These are phyloP conservation scores for Hygrocybe coccinea DNA, from an alignment of 768 basidiomycete species.

Conservation along the genomic window DNA sequence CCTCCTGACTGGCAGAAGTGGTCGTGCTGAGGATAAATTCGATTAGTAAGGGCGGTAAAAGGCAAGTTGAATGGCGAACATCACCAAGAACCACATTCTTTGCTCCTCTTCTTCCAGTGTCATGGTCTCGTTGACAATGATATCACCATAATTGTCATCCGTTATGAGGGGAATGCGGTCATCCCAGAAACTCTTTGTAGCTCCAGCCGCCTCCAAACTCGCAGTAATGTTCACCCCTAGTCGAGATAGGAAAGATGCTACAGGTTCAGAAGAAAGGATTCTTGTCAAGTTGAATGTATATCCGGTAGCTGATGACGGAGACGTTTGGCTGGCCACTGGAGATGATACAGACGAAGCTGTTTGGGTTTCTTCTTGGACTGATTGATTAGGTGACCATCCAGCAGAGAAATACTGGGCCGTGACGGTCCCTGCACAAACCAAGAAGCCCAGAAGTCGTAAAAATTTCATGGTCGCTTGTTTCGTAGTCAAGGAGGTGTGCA, in stretches of 20 bases:
- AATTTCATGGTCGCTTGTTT: constrained; percentile 55
- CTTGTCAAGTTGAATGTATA: constrained; percentile 35
- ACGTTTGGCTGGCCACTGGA: constrained; percentile 20
- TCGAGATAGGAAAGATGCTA: constrained; percentile 48
- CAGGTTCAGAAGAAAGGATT: constrained; percentile 49
- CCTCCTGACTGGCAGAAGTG: constrained; percentile 54
- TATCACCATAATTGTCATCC: constrained; percentile 70
- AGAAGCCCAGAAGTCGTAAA: constrained; percentile 30
- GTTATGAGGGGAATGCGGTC: constrained; percentile 71
- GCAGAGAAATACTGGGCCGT: constrained; percentile 72
- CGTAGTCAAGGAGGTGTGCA: constrained; percentile 19
- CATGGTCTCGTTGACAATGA: constrained; percentile 67
- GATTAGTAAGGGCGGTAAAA: constrained; percentile 7
- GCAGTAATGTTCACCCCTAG: constrained; percentile 73
- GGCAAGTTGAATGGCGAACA: constrained; percentile 45
- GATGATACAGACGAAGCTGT: constrained; percentile 12
- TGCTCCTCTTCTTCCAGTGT: constrained; percentile 58
- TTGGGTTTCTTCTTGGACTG: constrained; percentile 28
- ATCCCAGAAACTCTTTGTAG: constrained; percentile 53
- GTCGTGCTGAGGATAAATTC: constrained; percentile 41
- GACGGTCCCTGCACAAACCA: constrained; percentile 35
- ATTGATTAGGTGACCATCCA: constrained; percentile 79
- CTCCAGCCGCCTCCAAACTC: constrained; percentile 33
- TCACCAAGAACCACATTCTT: constrained; percentile 71
- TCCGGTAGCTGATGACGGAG: constrained; percentile 25